Percentiles rank a stretch among this genome's conserved stretches.
phyloP scores from a whole-genome alignment of 1,284 basidiomycete species.

The Tremellales sp. region DNA sequence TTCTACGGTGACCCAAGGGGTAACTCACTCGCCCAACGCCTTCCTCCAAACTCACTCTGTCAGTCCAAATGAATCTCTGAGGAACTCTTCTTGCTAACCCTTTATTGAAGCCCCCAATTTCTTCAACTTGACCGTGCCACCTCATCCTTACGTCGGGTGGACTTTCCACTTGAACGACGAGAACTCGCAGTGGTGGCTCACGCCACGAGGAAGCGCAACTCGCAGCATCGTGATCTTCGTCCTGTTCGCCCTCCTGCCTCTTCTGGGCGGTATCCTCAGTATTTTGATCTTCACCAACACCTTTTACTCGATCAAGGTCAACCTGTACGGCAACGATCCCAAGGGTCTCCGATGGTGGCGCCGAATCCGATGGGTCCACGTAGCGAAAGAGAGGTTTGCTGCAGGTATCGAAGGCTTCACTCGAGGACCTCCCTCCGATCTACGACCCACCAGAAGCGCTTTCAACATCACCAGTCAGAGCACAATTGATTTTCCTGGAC shows the following conservation, averaged over 20 bases:
- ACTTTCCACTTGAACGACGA: conserved; percentile 69
- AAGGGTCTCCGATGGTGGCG: conserved; percentile 46
- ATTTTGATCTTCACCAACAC: conserved; percentile 80
- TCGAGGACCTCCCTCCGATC: too few species aligned
- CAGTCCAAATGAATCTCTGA: too few species aligned
- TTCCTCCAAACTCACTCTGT: conserved; percentile 67
- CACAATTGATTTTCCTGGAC: conserved; percentile 52
- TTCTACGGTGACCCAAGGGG: conserved; percentile 77
- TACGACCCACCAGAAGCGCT: conserved; percentile 14
- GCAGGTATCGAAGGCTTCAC: too few species aligned
- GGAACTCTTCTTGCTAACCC: too few species aligned
- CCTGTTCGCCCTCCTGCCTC: conserved; percentile 66
- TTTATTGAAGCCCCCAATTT: too few species aligned
- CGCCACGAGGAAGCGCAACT: conserved; percentile 68
- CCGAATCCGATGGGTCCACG: conserved; percentile 55
- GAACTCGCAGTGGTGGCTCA: conserved; percentile 64
- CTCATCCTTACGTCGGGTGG: conserved; percentile 64
- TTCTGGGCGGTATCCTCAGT: conserved; percentile 71
- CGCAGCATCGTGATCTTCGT: conserved; percentile 77
- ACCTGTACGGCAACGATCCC: conserved; percentile 54
- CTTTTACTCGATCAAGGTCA: conserved; percentile 83
- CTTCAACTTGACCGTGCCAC: conserved; percentile 64
- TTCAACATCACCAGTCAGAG: conserved; percentile 54
- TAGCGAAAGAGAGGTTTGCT: conserved; percentile 29
- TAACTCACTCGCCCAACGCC: conserved; percentile 74